A percentile compares a stretch with the other conserved stretches of the same genome.
phyloP scores from a whole-genome alignment of 805 yeast genomes.

The Cyberlindnera veronae region DNA sequence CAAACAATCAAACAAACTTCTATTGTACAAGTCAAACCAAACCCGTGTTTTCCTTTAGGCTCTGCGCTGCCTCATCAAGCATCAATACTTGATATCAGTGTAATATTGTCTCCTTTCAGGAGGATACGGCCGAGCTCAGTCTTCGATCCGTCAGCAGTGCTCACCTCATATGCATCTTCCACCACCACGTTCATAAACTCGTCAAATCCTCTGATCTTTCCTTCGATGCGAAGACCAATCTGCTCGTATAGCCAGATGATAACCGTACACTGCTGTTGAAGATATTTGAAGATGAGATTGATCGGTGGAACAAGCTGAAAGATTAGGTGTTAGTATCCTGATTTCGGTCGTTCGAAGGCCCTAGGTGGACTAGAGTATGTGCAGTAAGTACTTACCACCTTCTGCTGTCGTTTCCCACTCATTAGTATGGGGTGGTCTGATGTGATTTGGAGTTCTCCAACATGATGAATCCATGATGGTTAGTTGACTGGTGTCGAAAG shows the following conservation, averaged over 20 bases:
- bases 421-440: too few species aligned
- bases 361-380: too few species aligned
- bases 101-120: constrained; percentile 91
- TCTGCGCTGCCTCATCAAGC: constrained; percentile 10
- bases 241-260: constrained; percentile 91
- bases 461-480: too few species aligned
- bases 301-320: constrained; percentile 78
- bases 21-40: background rate
- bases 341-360: too few species aligned
- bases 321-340: constrained; percentile 6
- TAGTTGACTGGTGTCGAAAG: too few species aligned
- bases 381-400: constrained; percentile 34
- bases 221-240: constrained; percentile 69
- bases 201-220: constrained; percentile 88
- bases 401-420: constrained; percentile 43
- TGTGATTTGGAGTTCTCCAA: too few species aligned
- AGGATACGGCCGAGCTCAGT: constrained; percentile 69
- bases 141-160: constrained; percentile 44
- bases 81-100: constrained; percentile 50
- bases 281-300: constrained; percentile 79
- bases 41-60: background rate
- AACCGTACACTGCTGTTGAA: constrained; percentile 78
- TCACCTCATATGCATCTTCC: constrained; percentile 62
- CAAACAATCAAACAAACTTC: background rate
- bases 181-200: constrained; percentile 90